Percentiles rank a stretch among this genome's conserved stretches.
These are phyloP conservation scores for Chaetomium olivaceum DNA, from an alignment of 2,329 filamentous ascomycete species.

Conservation along the genomic window DNA sequence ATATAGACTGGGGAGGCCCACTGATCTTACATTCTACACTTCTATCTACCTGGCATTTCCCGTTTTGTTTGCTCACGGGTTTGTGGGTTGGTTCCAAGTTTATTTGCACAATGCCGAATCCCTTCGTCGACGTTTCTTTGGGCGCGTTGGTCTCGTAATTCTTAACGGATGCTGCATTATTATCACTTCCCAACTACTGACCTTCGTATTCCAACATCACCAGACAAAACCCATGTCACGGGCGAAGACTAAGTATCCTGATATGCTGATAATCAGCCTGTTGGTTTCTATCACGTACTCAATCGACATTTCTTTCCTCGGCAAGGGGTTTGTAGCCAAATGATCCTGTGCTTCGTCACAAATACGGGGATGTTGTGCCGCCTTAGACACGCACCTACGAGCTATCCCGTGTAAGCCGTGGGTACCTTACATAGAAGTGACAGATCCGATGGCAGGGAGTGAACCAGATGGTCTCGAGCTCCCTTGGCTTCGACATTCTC, in stretches of 20 bases:
- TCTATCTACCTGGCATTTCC: too few relatives aligned
- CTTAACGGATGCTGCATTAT: too few relatives aligned
- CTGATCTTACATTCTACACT: too few relatives aligned
- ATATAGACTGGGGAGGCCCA: too few relatives aligned
- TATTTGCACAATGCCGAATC: too few relatives aligned
- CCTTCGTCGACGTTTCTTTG: too few relatives aligned
- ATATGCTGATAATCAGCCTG: neutral
- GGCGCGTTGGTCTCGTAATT: too few relatives aligned
- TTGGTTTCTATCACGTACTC: neutral
- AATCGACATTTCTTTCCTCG: neutral
- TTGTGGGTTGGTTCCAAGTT: too few relatives aligned
- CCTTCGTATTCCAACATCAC: too few relatives aligned
- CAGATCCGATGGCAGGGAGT: neutral
- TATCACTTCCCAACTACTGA: too few relatives aligned
- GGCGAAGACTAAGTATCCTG: neutral
- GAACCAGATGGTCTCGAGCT: neutral
- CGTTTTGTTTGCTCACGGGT: too few relatives aligned
- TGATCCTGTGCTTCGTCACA: neutral
- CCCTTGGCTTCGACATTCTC: neutral
- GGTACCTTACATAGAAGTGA: conserved; percentile 7
- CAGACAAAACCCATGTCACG: neutral
- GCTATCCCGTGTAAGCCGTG: neutral
- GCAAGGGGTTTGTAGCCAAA: neutral
- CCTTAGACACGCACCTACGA: neutral
- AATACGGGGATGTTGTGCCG: neutral